Percentiles rank a stretch among this genome's conserved stretches.
phyloP scores from a whole-genome alignment of 306 rosid species.

The Sechiopsis laciniata region DNA sequence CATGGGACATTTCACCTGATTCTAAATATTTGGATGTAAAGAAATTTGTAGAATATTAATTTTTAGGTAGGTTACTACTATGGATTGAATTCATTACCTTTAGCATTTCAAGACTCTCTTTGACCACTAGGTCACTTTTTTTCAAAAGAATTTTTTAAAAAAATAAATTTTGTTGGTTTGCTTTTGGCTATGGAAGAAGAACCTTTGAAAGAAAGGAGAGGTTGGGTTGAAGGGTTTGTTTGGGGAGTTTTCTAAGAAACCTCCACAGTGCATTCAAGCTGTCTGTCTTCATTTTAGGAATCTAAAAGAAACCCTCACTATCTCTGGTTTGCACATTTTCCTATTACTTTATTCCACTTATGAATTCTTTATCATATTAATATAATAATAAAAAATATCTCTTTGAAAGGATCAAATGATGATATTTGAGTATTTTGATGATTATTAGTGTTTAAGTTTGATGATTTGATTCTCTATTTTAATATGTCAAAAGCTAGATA shows the following conservation, averaged over 20 bases:
- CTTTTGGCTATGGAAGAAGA: neutral
- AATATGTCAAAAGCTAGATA: neutral
- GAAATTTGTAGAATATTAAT: too few relatives aligned
- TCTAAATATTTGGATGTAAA: too few relatives aligned
- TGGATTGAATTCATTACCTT: too few relatives aligned
- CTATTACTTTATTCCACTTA: neutral
- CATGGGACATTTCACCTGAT: too few relatives aligned
- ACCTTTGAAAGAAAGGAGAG: slow-evolving; percentile 9
- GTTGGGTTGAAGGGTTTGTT: slow-evolving; percentile 9
- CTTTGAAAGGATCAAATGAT: neutral
- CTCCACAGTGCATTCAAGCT: slow-evolving; percentile 21
- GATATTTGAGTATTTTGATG: neutral
- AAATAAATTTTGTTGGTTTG: neutral
- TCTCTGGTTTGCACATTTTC: neutral
- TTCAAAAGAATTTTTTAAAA: neutral
- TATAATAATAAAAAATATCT: neutral
- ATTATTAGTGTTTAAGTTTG: neutral
- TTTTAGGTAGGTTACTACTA: too few relatives aligned
- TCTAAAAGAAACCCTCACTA: neutral
- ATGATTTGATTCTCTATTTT: neutral
- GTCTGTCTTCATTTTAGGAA: slow-evolving; percentile 20
- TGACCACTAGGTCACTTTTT: too few relatives aligned
- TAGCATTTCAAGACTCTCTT: too few relatives aligned
- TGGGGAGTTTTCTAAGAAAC: slow-evolving; percentile 1
- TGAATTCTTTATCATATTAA: neutral